Evolutionary conservation across 139 green algal genomes (phyloP).

Genomic region (Micractinium conductrix): DNA sequence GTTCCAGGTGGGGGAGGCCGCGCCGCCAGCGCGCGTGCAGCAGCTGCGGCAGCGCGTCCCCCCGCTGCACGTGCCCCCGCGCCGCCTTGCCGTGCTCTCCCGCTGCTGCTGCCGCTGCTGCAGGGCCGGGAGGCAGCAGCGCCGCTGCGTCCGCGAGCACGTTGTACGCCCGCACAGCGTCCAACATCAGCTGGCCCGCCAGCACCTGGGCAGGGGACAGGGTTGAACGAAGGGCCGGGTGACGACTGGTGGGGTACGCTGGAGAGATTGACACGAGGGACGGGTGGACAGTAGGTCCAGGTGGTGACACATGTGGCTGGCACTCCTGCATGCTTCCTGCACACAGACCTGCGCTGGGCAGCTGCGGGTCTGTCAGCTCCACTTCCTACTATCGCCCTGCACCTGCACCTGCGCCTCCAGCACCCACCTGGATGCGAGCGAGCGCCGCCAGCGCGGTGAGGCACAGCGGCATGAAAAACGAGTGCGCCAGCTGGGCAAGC

Average conservation of each 20-base stretch:
- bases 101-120: conserved; percentile 12
- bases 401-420: too few relatives aligned
- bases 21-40: conserved; percentile 37
- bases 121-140: conserved; percentile 37
- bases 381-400: neutral
- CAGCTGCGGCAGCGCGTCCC: conserved; percentile 35
- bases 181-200: conserved; percentile 48
- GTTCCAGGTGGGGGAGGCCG: conserved; percentile 19
- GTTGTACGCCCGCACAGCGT: conserved; percentile 58
- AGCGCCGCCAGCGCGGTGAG: conserved; percentile 58
- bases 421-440: conserved; percentile 54
- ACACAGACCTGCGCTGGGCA: too few relatives aligned
- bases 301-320: too few relatives aligned
- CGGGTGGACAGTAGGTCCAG: too few relatives aligned
- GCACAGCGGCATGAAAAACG: conserved; percentile 79
- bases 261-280: too few relatives aligned
- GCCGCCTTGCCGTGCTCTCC: conserved; percentile 5
- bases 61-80: neutral
- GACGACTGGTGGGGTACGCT: too few relatives aligned
- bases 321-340: too few relatives aligned
- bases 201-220: conserved; percentile 50
- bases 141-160: conserved; percentile 46
- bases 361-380: too few relatives aligned
- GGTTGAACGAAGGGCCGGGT: too few relatives aligned
- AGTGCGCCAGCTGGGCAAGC: conserved; percentile 60